phyloP scores from a whole-genome alignment of 208 protist species.

The Naegleria lovaniensis region DNA sequence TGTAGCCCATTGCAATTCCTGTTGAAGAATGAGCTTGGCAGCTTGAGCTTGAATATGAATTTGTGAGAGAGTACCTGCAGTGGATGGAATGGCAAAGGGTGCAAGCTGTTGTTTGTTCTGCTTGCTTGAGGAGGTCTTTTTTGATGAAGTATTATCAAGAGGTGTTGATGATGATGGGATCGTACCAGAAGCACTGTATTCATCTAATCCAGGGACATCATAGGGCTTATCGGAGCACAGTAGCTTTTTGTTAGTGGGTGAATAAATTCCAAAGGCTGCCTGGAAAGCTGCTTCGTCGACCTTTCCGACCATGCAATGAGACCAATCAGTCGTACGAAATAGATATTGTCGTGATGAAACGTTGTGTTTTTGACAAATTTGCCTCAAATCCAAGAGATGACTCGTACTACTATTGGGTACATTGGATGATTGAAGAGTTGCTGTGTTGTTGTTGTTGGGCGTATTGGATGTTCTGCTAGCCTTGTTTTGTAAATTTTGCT shows the following conservation, averaged over 20 bases:
- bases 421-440: neutral
- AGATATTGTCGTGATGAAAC: neutral
- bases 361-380: neutral
- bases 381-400: neutral
- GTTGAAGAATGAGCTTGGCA: neutral
- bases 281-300: neutral
- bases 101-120: neutral
- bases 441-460: neutral
- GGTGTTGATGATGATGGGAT: too few relatives aligned
- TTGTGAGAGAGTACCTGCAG: neutral
- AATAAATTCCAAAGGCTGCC: neutral
- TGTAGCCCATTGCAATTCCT: conserved; percentile 5
- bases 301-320: conserved; percentile 5
- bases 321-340: neutral
- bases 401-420: neutral
- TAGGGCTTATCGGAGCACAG: neutral
- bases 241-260: neutral
- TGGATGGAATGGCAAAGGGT: neutral
- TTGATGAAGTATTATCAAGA: too few relatives aligned
- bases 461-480: too few relatives aligned
- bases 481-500: neutral
- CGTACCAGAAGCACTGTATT: neutral
- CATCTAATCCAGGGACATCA: neutral
- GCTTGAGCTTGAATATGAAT: neutral
- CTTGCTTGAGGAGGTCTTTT: neutral